Evolutionary conservation across 805 yeast genomes (phyloP).

Genomic region (Metschnikowia borealis): DNA sequence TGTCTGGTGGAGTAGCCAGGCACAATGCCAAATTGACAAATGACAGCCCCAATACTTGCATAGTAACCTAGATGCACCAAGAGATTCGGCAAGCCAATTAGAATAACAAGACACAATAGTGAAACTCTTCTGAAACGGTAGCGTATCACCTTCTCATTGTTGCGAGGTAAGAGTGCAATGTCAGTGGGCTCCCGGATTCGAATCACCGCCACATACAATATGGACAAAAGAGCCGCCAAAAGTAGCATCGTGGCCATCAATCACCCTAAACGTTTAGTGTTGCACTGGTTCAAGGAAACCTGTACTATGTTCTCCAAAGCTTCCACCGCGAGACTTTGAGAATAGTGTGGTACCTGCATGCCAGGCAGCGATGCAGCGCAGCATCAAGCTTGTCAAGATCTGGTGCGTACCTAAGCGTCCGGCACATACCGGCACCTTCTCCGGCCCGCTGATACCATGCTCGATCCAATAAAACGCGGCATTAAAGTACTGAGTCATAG

Average conservation of each 20-base stretch:
- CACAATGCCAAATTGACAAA: slow-evolving; percentile 29
- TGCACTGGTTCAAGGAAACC: neutral
- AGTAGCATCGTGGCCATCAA: neutral
- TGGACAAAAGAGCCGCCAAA: slow-evolving; percentile 34
- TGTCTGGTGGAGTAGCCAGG: slow-evolving; percentile 26
- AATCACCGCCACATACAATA: slow-evolving; percentile 45
- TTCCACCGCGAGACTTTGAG: neutral
- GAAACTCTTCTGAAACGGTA: slow-evolving; percentile 39
- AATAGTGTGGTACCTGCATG: neutral
- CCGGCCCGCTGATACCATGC: slow-evolving; percentile 1
- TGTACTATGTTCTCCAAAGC: neutral
- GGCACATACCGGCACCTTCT: neutral
- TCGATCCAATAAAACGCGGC: slow-evolving; percentile 17
- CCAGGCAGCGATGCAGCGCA: neutral
- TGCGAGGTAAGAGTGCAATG: slow-evolving; percentile 27
- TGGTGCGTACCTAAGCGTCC: neutral
- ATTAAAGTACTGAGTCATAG: slow-evolving; percentile 20
- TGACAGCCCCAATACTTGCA: slow-evolving; percentile 5
- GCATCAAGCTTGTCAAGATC: neutral
- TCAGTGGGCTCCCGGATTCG: slow-evolving; percentile 26
- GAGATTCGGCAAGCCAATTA: slow-evolving; percentile 26
- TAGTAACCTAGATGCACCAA: slow-evolving; percentile 12
- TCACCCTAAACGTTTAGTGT: neutral
- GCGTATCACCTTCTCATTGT: slow-evolving; percentile 41
- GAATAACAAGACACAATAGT: slow-evolving; percentile 25